Conservation (phyloP, 352 stramenopile genomes). For the Phytopythium oedochilum region DNA sequence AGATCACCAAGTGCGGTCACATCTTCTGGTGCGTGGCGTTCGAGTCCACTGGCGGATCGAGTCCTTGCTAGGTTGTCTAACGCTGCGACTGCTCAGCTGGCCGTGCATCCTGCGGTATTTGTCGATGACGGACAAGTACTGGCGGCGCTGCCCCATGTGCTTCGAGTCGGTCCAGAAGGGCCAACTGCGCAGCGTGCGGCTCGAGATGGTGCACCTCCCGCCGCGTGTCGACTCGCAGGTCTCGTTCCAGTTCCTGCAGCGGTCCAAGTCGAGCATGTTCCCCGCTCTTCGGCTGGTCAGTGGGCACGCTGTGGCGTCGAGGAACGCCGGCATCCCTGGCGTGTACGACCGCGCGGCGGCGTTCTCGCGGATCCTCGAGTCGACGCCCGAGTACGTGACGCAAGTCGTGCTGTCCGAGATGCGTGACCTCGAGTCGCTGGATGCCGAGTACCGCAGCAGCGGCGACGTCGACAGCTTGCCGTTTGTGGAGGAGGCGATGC, state of each 20-base stretch:
- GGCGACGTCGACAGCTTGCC: conserved; percentile 71
- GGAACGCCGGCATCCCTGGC: conserved; percentile 44
- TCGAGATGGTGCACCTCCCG: conserved; percentile 53
- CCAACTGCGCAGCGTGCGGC: conserved; percentile 64
- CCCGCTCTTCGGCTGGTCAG: conserved; percentile 33
- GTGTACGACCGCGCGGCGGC: conserved; percentile 61
- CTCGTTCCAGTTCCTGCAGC: conserved; percentile 76
- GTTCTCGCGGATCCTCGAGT: conserved; percentile 72
- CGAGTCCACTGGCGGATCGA: background rate
- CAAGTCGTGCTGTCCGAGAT: conserved; percentile 60
- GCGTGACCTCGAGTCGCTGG: conserved; percentile 62
- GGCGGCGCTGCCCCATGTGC: conserved; percentile 83
- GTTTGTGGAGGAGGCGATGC: conserved; percentile 79
- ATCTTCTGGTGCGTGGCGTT: conserved; percentile 66
- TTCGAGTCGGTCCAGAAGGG: conserved; percentile 84
- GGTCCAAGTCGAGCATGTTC: conserved; percentile 64
- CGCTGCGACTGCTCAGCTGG: conserved; percentile 37
- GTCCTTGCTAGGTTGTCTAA: background rate
- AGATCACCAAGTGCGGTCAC: conserved; percentile 85
- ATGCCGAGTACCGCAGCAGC: conserved; percentile 63
- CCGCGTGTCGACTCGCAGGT: conserved; percentile 45
- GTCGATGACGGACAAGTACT: conserved; percentile 85
- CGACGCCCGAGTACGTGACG: conserved; percentile 56
- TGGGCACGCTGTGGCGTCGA: conserved; percentile 6
- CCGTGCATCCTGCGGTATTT: conserved; percentile 80